Conservation (phyloP, 2,329 filamentous ascomycete species). For the Rhexocercosporidium sp. region DNA sequence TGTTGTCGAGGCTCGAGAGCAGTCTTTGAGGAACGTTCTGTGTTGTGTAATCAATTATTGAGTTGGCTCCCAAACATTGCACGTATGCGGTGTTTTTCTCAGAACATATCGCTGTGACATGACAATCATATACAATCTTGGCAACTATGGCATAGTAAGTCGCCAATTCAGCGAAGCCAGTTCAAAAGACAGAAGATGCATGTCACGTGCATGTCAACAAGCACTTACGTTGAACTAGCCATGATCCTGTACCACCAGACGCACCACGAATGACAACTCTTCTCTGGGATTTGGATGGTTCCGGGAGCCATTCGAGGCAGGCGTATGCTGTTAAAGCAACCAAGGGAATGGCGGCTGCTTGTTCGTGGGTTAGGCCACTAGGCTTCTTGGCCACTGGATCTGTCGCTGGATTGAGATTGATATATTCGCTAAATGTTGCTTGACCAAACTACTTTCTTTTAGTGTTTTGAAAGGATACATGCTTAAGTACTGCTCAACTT, state of each 20-base stretch:
- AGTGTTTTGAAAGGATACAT: background rate
- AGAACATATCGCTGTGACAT: constrained; percentile 41
- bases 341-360: constrained; percentile 52
- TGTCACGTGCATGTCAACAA: too few species aligned
- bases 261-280: constrained; percentile 37
- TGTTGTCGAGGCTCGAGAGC: constrained; percentile 12
- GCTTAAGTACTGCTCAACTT: constrained; percentile 15
- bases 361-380: constrained; percentile 46
- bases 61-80: constrained; percentile 35
- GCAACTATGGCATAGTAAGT: constrained; percentile 30
- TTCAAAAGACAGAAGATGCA: background rate
- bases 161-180: background rate
- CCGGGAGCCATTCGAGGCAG: constrained; percentile 39
- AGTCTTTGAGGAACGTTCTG: constrained; percentile 29
- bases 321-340: constrained; percentile 48
- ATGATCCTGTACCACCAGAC: constrained; percentile 39
- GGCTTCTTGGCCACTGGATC: constrained; percentile 46
- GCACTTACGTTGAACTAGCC: constrained; percentile 36
- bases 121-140: constrained; percentile 36
- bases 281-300: constrained; percentile 22
- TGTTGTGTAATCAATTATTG: constrained; percentile 39
- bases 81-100: constrained; percentile 36
- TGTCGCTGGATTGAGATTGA: constrained; percentile 34
- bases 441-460: constrained; percentile 35
- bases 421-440: constrained; percentile 40